Evolutionary conservation across 257 asterid species (phyloP).

Genomic region (Vinca minor): DNA sequence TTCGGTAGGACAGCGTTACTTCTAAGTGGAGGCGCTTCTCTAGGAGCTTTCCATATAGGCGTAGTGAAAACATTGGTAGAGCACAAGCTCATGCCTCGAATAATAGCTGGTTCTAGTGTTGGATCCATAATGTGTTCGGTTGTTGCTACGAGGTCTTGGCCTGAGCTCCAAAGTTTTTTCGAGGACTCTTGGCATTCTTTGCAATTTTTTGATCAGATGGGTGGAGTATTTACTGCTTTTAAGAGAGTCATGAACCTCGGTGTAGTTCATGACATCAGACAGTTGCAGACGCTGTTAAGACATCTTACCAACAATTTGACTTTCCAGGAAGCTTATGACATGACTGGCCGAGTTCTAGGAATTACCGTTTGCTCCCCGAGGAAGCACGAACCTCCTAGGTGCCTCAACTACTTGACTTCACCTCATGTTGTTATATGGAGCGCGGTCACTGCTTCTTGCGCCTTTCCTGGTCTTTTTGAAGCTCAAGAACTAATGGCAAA

Average conservation of each 20-base stretch:
- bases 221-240: conserved; percentile 66
- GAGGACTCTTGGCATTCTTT: conserved; percentile 90
- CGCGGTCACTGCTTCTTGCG: conserved; percentile 95
- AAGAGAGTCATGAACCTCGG: conserved; percentile 80
- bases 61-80: conserved; percentile 85
- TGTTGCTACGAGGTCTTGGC: conserved; percentile 92
- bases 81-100: conserved; percentile 82
- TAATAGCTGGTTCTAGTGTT: conserved; percentile 91
- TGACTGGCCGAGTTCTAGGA: conserved; percentile 84
- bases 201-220: conserved; percentile 78
- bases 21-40: conserved; percentile 90
- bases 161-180: conserved; percentile 87
- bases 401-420: conserved; percentile 92
- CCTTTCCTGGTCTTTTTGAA: conserved; percentile 93
- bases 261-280: conserved; percentile 89
- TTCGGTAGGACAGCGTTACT: conserved; percentile 93
- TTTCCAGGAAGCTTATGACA: conserved; percentile 95
- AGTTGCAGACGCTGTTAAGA: conserved; percentile 67
- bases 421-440: conserved; percentile 99
- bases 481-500: conserved; percentile 99
- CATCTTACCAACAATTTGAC: conserved; percentile 83
- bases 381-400: conserved; percentile 96
- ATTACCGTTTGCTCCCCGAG: conserved; percentile 96
- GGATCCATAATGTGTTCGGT: conserved; percentile 88
- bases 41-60: conserved; percentile 91